Conservation (phyloP, 495 filamentous ascomycete species). For the Hypoxylon cercidicola region DNA sequence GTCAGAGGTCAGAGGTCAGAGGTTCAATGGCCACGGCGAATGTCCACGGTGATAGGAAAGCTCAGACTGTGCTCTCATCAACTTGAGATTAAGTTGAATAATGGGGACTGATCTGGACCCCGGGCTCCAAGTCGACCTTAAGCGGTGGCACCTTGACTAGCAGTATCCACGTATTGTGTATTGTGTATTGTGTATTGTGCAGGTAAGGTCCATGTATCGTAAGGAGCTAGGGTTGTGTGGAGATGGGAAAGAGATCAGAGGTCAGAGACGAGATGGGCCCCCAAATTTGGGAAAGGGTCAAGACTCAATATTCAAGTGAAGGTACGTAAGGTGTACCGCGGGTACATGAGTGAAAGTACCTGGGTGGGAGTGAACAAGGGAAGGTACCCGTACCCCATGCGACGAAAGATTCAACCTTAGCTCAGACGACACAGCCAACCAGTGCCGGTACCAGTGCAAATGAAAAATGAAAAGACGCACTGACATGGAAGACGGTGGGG, state of each 20-base stretch:
- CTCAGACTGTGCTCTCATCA: conserved; percentile 30
- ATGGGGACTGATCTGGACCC: conserved; percentile 27
- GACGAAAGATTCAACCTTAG: too few species aligned
- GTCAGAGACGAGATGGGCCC: background rate
- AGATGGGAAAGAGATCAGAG: background rate
- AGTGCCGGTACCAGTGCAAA: too few species aligned
- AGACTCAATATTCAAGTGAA: background rate
- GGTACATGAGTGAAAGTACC: background rate
- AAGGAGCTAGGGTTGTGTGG: background rate
- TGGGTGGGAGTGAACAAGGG: too few species aligned
- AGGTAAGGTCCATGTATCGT: background rate
- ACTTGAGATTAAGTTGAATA: conserved; percentile 38
- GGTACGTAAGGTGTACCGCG: background rate
- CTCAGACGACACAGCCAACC: too few species aligned
- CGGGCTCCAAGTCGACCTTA: conserved; percentile 14
- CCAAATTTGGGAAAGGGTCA: background rate
- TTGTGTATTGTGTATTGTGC: too few species aligned
- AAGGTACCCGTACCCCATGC: too few species aligned
- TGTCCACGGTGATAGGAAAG: background rate
- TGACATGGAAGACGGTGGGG: too few species aligned
- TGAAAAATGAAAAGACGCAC: too few species aligned
- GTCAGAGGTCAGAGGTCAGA: background rate
- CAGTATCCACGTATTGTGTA: background rate
- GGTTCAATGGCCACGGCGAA: too few species aligned
- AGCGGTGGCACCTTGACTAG: conserved; percentile 25